Evolutionary conservation across 768 basidiomycete genomes (phyloP).

Genomic region (Leccinum boreale): DNA sequence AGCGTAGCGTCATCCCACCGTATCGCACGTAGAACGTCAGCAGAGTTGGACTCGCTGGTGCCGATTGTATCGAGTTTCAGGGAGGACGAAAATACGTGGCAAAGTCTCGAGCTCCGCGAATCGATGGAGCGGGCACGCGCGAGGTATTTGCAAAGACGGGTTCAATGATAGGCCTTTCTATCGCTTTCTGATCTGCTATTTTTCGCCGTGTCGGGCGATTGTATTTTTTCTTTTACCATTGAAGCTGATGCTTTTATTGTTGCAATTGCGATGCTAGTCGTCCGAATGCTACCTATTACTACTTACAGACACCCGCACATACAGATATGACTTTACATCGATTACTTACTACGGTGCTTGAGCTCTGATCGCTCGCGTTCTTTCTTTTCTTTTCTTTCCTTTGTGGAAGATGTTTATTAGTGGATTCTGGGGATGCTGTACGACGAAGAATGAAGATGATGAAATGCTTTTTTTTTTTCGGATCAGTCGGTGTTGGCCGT

Average conservation of each 20-base stretch:
- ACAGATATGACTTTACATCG: not conserved
- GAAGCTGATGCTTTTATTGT: not conserved
- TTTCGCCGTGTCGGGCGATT: not conserved
- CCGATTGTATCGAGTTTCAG: slow-evolving; percentile 24
- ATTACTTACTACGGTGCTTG: not conserved
- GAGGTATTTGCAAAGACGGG: slow-evolving; percentile 17
- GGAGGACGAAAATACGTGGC: slow-evolving; percentile 52
- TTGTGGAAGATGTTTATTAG: slow-evolving; percentile 1
- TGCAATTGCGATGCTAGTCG: not conserved
- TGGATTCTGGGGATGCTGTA: slow-evolving; percentile 5
- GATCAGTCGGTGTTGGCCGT: no score
- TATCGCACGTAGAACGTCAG: slow-evolving; percentile 30
- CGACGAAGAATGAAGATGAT: not conserved
- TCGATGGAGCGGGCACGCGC: slow-evolving; percentile 59
- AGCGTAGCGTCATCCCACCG: slow-evolving; percentile 15
- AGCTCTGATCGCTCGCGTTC: not conserved
- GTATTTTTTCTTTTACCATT: not conserved
- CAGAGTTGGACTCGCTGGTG: slow-evolving; percentile 32
- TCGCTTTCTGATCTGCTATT: not conserved
- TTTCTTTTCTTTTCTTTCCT: not conserved
- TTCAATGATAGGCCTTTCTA: slow-evolving; percentile 7
- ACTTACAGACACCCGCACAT: not conserved
- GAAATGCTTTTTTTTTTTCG: not conserved
- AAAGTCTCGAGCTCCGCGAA: slow-evolving; percentile 65
- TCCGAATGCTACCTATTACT: not conserved